Evolutionary conservation across 306 rosid genomes (phyloP).

Genomic region (Geum urbanum): DNA sequence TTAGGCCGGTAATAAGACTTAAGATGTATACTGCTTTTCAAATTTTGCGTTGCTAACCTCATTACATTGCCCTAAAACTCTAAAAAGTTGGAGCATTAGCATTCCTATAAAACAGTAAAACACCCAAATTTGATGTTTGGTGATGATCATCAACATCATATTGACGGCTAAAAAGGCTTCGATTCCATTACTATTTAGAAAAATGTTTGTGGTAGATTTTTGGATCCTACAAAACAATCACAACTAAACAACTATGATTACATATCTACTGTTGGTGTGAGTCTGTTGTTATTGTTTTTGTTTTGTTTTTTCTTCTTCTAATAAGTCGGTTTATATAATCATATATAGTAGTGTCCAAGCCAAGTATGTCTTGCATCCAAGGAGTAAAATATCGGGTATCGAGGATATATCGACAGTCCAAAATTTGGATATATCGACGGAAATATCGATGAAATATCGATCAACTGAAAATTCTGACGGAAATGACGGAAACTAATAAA

Average conservation of each 20-base stretch:
- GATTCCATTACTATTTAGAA: not conserved
- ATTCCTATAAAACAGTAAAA: not conserved
- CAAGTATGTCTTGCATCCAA: too few species aligned
- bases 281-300: too few species aligned
- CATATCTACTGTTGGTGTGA: too few species aligned
- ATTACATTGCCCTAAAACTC: not conserved
- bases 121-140: not conserved
- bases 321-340: not conserved
- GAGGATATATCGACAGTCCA: too few species aligned
- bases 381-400: too few species aligned
- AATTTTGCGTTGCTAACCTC: not conserved
- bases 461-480: too few species aligned
- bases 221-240: not conserved
- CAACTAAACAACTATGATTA: too few species aligned
- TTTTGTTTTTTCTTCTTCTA: too few species aligned
- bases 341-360: constrained; percentile 6
- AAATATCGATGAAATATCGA: too few species aligned
- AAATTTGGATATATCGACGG: too few species aligned
- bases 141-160: not conserved
- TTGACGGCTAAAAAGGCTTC: not conserved
- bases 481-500: too few species aligned
- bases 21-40: not conserved
- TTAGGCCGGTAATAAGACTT: not conserved
- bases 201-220: not conserved
- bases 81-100: not conserved